Percentiles rank a stretch among this genome's conserved stretches.
Evolutionary conservation across 1,139 yeast genomes (phyloP).

Genomic region (Geotrichum reessii): DNA sequence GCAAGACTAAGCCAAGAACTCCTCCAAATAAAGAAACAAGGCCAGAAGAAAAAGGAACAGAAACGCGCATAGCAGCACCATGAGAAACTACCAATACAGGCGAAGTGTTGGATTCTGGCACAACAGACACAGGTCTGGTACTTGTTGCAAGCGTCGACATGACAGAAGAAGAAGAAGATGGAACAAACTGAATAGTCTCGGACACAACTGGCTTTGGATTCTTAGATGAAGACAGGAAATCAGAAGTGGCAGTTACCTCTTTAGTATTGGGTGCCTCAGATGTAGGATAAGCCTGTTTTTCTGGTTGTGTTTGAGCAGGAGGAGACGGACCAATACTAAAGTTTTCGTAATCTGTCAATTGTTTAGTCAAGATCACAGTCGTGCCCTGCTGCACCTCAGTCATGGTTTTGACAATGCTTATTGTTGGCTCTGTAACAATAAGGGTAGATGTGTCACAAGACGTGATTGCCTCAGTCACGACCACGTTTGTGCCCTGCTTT

Average conservation of each 20-base stretch:
- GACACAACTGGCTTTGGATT: background rate
- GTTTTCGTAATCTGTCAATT: slow-evolving; percentile 8
- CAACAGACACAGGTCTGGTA: background rate
- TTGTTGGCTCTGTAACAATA: slow-evolving; percentile 1
- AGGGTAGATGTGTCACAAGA: slow-evolving; percentile 9
- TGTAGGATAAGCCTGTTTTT: background rate
- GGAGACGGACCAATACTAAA: slow-evolving; percentile 7
- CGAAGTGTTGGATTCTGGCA: background rate
- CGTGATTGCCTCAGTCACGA: slow-evolving; percentile 6
- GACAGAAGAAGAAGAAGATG: background rate
- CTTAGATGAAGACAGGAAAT: background rate
- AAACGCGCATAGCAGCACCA: background rate
- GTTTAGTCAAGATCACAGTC: slow-evolving; percentile 8
- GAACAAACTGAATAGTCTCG: background rate
- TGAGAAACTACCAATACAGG: background rate
- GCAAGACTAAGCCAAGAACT: background rate
- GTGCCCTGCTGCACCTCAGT: slow-evolving; percentile 5
- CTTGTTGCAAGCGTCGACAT: background rate
- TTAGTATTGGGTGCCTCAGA: background rate
- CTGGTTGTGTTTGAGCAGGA: background rate
- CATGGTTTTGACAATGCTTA: slow-evolving; percentile 1
- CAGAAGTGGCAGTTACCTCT: background rate
- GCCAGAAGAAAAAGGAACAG: background rate
- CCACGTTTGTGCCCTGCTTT: slow-evolving; percentile 6
- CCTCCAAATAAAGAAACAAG: background rate